Percentiles rank a stretch among this genome's conserved stretches.
Conservation (phyloP, 2,329 filamentous ascomycete species). For the Aspergillus sp. region DNA sequence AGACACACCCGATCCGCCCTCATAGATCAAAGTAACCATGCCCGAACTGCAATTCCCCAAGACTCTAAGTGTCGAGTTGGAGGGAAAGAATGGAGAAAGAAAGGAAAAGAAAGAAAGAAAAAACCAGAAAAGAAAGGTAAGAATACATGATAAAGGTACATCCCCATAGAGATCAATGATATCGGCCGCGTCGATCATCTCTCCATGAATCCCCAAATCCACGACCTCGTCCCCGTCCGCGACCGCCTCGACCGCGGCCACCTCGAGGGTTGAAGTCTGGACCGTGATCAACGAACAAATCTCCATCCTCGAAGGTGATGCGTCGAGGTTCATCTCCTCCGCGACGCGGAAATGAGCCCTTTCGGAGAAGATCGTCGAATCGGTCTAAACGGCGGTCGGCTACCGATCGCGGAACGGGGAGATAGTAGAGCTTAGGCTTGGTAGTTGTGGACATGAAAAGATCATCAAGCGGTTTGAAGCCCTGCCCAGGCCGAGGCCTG, state of each 20-base stretch:
- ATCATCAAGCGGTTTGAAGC: constrained; percentile 59
- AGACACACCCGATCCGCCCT: background rate
- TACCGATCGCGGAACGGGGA: constrained; percentile 64
- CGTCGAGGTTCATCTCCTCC: constrained; percentile 61
- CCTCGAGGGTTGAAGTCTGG: constrained; percentile 53
- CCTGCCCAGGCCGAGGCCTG: constrained; percentile 32
- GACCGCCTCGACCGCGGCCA: constrained; percentile 31
- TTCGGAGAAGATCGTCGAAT: constrained; percentile 48
- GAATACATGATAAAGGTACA: background rate
- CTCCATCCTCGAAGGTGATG: constrained; percentile 70
- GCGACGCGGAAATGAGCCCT: constrained; percentile 36
- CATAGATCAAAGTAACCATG: background rate
- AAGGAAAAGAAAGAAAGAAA: background rate
- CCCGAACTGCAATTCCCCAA: background rate
- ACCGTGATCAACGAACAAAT: constrained; percentile 68
- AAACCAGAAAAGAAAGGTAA: background rate
- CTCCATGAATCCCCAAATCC: constrained; percentile 25
- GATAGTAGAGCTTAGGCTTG: constrained; percentile 66
- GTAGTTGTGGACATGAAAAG: constrained; percentile 60
- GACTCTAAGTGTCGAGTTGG: background rate
- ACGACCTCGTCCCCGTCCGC: constrained; percentile 32
- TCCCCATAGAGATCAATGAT: constrained; percentile 1
- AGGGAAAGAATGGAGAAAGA: background rate
- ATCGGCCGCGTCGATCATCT: constrained; percentile 10
- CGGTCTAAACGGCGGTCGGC: constrained; percentile 64